Evolutionary conservation across 2,329 filamentous ascomycete genomes (phyloP).

Genomic region (Daldinia eschscholtzii): DNA sequence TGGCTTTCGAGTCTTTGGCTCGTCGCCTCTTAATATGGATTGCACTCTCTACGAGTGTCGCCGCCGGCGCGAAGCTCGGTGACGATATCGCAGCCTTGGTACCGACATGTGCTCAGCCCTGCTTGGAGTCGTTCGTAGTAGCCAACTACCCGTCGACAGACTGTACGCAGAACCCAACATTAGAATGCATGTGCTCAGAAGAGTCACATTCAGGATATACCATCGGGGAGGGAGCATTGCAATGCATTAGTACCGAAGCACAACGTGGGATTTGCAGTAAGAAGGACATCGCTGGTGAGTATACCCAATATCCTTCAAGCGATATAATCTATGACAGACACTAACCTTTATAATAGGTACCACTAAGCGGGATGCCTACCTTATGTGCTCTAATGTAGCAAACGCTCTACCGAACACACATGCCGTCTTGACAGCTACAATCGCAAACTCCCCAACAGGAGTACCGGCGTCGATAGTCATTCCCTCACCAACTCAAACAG

Average conservation of each 20-base stretch:
- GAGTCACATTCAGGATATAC: constrained; percentile 73
- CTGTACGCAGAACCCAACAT: constrained; percentile 64
- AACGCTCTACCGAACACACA: constrained; percentile 70
- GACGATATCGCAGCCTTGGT: constrained; percentile 47
- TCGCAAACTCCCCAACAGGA: constrained; percentile 57
- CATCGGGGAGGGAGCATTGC: constrained; percentile 76
- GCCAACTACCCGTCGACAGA: constrained; percentile 65
- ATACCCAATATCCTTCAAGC: not conserved
- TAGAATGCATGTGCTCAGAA: constrained; percentile 74
- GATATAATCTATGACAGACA: not conserved
- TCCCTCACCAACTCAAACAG: constrained; percentile 34
- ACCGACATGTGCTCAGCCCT: constrained; percentile 56
- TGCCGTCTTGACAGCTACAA: constrained; percentile 68
- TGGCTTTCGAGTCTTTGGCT: constrained; percentile 50
- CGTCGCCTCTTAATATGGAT: constrained; percentile 50
- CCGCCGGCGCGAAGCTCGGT: constrained; percentile 44
- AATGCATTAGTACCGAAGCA: constrained; percentile 71
- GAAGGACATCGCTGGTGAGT: constrained; percentile 57
- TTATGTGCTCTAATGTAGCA: constrained; percentile 67
- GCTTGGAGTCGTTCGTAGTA: constrained; percentile 73
- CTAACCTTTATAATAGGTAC: constrained; percentile 41
- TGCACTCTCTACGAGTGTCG: constrained; percentile 44
- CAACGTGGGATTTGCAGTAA: constrained; percentile 65
- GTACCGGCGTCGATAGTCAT: constrained; percentile 43
- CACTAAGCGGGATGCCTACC: constrained; percentile 58